Base-by-base conservation (phyloP, 139 green algal species). In the Asterochloris sp. region DNA sequence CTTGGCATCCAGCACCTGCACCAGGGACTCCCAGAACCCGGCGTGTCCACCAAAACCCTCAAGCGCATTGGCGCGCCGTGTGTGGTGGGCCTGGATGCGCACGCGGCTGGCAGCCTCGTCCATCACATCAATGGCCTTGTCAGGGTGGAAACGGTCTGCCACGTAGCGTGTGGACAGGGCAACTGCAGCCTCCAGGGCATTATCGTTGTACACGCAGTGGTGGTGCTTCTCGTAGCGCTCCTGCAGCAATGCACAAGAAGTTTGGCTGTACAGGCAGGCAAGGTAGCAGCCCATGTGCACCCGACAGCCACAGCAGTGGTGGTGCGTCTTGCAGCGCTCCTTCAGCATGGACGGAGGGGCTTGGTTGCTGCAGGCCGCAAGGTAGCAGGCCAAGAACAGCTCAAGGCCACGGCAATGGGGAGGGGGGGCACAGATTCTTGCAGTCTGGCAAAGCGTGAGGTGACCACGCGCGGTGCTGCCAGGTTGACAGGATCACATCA, bases 161-260 rank as follows among this genome's bases (percentile, higher is more conserved):
- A 99, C 99, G 93, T 99, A 99, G 89, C 98, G 96, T 79, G 87
- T 89, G 76, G 92, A 95, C 79, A 93, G 95, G 90, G 98, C 96
- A 76, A 97, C 96, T 16, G 97, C 97, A 26, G 93, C 92, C 82
- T 92, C 89, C 15, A 99, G 91, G 1, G 97, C 89, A 87, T 99
- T 97, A 86, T 99, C 97, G 13, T 94, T 98, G 94, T 99, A 99
- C 13, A 90, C 88, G 86, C 99, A 93, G 93, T 99, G 99, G 94
- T 99, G 97, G 89, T 99, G 97, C 24, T 91, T 86, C 92, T 99
- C 97, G 82, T 99, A 99, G 0, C 96, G 90, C 93, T 99, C 96
- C 63, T 81, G 83, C 83, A 91, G 78, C 38, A 54, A 54, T 54
- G 38, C 16, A 82, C 80, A 84, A 47, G 60, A 81, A 78, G 1